Base-by-base conservation (phyloP, 495 filamentous ascomycete species). In the Elasticomyces elasticus region DNA sequence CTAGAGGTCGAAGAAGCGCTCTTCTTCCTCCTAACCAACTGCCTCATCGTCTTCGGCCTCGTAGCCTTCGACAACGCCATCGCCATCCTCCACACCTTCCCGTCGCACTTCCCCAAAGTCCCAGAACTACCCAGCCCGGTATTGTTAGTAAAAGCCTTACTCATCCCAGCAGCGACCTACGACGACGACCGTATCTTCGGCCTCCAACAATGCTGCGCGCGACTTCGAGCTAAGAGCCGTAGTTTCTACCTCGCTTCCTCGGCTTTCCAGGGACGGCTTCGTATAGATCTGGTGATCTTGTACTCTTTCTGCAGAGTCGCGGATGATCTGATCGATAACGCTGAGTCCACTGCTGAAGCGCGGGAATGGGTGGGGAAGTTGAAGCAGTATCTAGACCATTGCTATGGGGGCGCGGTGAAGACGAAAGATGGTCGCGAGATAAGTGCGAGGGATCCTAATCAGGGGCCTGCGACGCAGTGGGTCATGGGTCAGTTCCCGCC, bases 301-400 rank as follows among this genome's bases (percentile, higher is more conserved):
- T 86, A 86, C 64, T 82, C 82, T 0, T 86, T 85, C 60, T 87
- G 82, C 56, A 76, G 83, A 15, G 75, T 86, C 0, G 80, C 81
- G 13, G 83, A 86, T 64, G 82, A 86, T 51, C 66, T 87, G 2
- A 72, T 87, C 13, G 83, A 87, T 55, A 72, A 81, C 51, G 74
- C 79, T 12, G 55, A 49, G 5, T 67, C 70, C 5, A 49, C 63
- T 1, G 59, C 56, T 1, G 76, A 79, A 56, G 77, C 79, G 23
- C 49, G 61, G 28, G 45, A 58, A 24, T 78, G 75, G 76, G 76
- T 82, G 51, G 40, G 53, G 6, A 74, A 76, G 49, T 71, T 85
- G 27, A 71, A 67, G 4, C 52, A 60, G 9, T 79, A 75, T 40
- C 71, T 86, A 7, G 67, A 78, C 35, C 51, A 72, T 1, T 60